Conservation (phyloP, 2,329 filamentous ascomycete species). For the Beauveria rudraprayagi region DNA sequence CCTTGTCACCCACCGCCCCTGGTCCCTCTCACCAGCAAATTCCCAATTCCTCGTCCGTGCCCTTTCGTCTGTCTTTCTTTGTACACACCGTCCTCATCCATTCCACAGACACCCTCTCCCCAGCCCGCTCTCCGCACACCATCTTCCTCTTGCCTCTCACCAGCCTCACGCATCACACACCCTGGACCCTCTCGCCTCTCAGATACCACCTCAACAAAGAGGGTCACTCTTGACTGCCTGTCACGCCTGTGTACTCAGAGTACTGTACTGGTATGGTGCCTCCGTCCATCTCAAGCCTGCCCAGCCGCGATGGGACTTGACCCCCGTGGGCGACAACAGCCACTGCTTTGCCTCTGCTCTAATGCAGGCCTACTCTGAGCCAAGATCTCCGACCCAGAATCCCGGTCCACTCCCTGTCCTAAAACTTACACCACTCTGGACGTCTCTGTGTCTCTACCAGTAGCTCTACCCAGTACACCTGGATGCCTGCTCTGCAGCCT, state of each 20-base stretch:
- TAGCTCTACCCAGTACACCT: neutral
- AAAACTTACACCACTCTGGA: slow-evolving; percentile 7
- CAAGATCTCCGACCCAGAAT: slow-evolving; percentile 13
- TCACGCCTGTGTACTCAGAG: too few relatives aligned
- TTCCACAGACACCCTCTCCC: neutral
- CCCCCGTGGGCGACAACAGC: neutral
- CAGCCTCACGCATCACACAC: neutral
- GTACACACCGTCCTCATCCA: neutral
- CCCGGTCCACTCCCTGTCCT: slow-evolving; percentile 11
- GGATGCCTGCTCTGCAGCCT: slow-evolving; percentile 6
- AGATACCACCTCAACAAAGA: slow-evolving; percentile 11
- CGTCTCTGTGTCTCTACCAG: neutral
- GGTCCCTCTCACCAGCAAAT: neutral
- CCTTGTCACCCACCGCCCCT: neutral
- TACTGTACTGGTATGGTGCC: too few relatives aligned
- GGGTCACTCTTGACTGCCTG: neutral
- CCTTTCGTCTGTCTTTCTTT: neutral
- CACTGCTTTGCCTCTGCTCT: slow-evolving; percentile 5
- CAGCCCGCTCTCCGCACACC: neutral
- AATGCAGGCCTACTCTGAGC: slow-evolving; percentile 12
- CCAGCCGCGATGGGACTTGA: slow-evolving; percentile 9
- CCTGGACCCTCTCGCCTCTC: slow-evolving; percentile 5
- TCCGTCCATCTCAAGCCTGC: neutral
- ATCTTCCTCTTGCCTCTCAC: neutral
- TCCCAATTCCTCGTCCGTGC: slow-evolving; percentile 1